Conservation (phyloP, 371 early-diverging fungal species). For the Zopfochytrium polystomum region DNA sequence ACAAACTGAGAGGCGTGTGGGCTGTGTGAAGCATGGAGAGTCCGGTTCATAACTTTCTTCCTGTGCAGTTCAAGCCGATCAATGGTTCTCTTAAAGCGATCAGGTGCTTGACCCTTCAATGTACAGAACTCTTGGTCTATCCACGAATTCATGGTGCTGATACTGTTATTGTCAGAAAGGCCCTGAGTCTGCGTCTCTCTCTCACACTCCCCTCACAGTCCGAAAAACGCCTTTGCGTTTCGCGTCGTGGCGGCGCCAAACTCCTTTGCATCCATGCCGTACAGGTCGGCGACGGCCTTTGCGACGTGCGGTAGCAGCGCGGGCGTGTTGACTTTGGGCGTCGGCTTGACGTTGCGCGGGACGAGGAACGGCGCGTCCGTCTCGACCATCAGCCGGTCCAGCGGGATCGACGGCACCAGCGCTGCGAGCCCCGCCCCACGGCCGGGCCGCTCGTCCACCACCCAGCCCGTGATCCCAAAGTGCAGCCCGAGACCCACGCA, state of each 20-base stretch:
- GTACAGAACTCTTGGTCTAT: too few relatives aligned
- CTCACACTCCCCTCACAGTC: constrained; percentile 11
- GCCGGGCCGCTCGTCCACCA: constrained; percentile 38
- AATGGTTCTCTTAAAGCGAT: too few relatives aligned
- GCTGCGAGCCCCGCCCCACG: constrained; percentile 34
- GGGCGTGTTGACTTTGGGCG: constrained; percentile 26
- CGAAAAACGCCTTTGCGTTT: constrained; percentile 26
- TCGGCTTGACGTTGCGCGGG: constrained; percentile 31
- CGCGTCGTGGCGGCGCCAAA: constrained; percentile 23
- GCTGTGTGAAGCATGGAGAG: too few relatives aligned
- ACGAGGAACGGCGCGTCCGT: constrained; percentile 50
- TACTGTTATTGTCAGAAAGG: too few relatives aligned
- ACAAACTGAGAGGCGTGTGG: too few relatives aligned
- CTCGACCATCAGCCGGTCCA: constrained; percentile 50
- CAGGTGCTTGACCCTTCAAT: too few relatives aligned
- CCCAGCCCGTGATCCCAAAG: constrained; percentile 63
- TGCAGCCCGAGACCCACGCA: constrained; percentile 49
- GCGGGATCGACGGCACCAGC: constrained; percentile 44
- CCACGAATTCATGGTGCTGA: too few relatives aligned
- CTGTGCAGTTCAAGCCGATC: too few relatives aligned
- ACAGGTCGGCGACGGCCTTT: constrained; percentile 29
- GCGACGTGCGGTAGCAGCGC: constrained; percentile 23
- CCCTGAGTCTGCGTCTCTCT: too few relatives aligned
- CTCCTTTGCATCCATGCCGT: constrained; percentile 14
- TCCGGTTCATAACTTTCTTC: too few relatives aligned